These are phyloP conservation scores for Pyrus betulifolia DNA, from an alignment of 306 rosid species.

Conservation along the genomic window DNA sequence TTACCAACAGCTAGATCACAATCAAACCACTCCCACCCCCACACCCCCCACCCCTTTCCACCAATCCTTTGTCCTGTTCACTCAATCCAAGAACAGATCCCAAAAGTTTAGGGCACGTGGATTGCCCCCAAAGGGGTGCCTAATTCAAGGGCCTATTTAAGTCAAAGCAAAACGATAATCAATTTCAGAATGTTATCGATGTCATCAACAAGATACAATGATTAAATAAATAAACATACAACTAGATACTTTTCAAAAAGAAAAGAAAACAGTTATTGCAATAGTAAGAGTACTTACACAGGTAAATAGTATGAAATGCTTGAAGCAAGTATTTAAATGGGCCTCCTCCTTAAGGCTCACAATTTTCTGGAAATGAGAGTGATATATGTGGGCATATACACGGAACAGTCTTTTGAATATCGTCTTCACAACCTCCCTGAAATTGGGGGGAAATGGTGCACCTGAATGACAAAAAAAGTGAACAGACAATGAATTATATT, in stretches of 20 bases:
- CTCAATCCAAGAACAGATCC: not conserved
- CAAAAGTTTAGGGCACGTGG: not conserved
- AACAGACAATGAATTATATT: not conserved
- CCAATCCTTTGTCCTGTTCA: too few species aligned
- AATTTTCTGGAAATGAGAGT: constrained; percentile 97
- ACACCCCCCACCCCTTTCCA: too few species aligned
- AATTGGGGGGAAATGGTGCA: constrained; percentile 86
- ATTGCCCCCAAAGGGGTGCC: not conserved
- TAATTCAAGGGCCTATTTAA: not conserved
- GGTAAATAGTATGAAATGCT: constrained; percentile 98
- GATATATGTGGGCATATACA: constrained; percentile 97
- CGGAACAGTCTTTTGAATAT: constrained; percentile 93
- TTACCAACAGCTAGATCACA: not conserved
- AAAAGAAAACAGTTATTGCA: not conserved
- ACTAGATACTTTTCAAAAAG: not conserved
- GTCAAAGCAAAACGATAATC: not conserved
- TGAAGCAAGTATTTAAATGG: constrained; percentile 97
- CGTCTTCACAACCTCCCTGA: constrained; percentile 95
- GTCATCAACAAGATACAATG: not conserved
- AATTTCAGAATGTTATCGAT: not conserved
- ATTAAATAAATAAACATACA: not conserved
- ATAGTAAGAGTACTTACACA: constrained; percentile 51
- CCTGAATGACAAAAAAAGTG: constrained; percentile 38
- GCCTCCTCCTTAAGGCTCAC: constrained; percentile 99
- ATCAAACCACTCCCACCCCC: not conserved